A percentile compares a stretch with the other conserved stretches of the same genome.
Conservation (phyloP, 345 rosid species). For the Eucalyptus albens region DNA sequence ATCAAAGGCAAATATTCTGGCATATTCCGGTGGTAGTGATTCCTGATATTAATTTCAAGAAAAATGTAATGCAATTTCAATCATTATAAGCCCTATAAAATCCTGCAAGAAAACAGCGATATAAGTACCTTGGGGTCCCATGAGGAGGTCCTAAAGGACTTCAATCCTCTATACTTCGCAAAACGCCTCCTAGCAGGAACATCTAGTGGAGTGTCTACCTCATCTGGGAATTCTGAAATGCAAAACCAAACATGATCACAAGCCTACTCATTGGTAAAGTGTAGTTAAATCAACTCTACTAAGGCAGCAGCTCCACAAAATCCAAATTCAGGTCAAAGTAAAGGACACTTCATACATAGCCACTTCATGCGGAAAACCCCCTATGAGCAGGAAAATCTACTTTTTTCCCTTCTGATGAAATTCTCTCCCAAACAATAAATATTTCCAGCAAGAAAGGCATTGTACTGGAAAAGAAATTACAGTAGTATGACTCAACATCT, state of each 20-base stretch:
- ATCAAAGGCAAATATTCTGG: conserved; percentile 86
- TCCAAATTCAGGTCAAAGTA: neutral
- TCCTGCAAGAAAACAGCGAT: neutral
- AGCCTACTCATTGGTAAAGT: neutral
- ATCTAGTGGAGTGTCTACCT: conserved; percentile 88
- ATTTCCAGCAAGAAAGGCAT: neutral
- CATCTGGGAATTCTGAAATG: conserved; percentile 73
- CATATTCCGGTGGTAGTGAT: conserved; percentile 88
- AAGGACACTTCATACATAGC: neutral
- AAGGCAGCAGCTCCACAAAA: neutral
- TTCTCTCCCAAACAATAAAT: neutral
- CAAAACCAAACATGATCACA: neutral
- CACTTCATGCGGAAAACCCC: neutral
- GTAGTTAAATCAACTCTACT: neutral
- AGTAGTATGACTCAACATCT: neutral
- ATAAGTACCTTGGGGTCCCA: conserved; percentile 87
- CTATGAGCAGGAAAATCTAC: neutral
- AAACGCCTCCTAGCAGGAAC: conserved; percentile 84
- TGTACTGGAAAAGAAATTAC: neutral
- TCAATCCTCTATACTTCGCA: conserved; percentile 83
- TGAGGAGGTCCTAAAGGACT: conserved; percentile 87
- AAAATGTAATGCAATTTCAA: neutral
- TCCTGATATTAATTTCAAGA: conserved; percentile 45
- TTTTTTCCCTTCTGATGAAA: neutral
- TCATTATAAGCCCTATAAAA: neutral